phyloP scores from a whole-genome alignment of 2,329 filamentous ascomycete species.

The Colletotrichum sp. region DNA sequence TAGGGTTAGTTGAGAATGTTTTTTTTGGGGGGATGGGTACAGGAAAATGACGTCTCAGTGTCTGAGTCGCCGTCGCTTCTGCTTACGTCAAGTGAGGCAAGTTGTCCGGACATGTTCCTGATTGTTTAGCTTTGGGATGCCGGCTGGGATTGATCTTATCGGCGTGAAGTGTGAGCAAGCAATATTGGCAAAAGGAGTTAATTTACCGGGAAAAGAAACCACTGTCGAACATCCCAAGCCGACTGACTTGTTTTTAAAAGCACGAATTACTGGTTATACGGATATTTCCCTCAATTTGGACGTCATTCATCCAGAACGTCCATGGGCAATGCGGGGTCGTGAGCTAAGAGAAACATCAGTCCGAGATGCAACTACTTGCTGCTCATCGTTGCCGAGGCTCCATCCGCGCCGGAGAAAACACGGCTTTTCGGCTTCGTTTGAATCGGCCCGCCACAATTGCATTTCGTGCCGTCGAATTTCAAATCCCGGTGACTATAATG shows the following conservation, averaged over 20 bases:
- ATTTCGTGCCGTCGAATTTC: background rate
- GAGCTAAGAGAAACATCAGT: conserved; percentile 12
- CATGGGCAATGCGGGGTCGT: conserved; percentile 10
- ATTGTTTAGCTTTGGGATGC: background rate
- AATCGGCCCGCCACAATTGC: background rate
- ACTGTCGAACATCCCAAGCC: background rate
- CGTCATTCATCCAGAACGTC: conserved; percentile 8
- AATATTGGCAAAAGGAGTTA: background rate
- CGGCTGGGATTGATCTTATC: background rate
- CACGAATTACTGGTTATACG: background rate
- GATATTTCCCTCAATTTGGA: background rate
- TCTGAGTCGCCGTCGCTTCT: no score
- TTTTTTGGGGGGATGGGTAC: no score
- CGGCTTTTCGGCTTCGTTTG: conserved; percentile 12
- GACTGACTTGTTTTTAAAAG: background rate
- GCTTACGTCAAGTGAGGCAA: conserved; percentile 43
- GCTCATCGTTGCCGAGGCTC: background rate
- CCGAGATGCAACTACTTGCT: background rate
- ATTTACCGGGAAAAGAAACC: background rate
- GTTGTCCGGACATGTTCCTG: background rate
- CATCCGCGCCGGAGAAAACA: conserved; percentile 14
- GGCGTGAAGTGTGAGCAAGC: background rate
- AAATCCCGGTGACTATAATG: background rate
- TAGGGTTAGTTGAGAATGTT: background rate
- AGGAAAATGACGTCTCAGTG: background rate